A percentile compares a stretch with the other conserved stretches of the same genome.
Evolutionary conservation across 2,329 filamentous ascomycete species (phyloP).

Genomic region (Xylaria sp.): DNA sequence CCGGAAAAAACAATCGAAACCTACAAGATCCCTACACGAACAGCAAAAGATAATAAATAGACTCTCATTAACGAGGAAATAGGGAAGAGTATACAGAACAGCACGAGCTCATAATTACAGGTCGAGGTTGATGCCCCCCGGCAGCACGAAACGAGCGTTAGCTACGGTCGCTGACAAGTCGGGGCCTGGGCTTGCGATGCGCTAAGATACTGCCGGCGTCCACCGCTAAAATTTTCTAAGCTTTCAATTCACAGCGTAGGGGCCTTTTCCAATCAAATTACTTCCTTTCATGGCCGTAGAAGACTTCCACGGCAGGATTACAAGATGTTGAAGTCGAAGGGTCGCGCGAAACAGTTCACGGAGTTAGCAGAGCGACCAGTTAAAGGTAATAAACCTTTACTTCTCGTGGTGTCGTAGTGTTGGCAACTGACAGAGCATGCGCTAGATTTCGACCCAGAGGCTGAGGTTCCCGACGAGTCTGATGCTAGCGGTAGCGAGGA

Average conservation of each 20-base stretch:
- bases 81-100: neutral
- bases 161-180: neutral
- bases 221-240: constrained; percentile 57
- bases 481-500: constrained; percentile 57
- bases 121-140: neutral
- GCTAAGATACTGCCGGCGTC: constrained; percentile 44
- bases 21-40: no score
- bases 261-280: constrained; percentile 2
- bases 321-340: constrained; percentile 55
- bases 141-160: neutral
- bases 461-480: constrained; percentile 58
- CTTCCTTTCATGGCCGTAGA: neutral
- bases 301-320: constrained; percentile 9
- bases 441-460: constrained; percentile 83
- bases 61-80: neutral
- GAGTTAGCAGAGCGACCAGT: constrained; percentile 63
- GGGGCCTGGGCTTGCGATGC: neutral
- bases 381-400: constrained; percentile 53
- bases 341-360: constrained; percentile 62
- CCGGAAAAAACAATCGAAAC: no score
- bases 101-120: neutral
- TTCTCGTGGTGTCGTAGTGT: constrained; percentile 1
- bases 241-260: constrained; percentile 19
- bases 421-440: constrained; percentile 15
- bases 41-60: neutral